Evolutionary conservation across 768 basidiomycete species (phyloP).

Genomic region (Gymnopilus junonius): DNA sequence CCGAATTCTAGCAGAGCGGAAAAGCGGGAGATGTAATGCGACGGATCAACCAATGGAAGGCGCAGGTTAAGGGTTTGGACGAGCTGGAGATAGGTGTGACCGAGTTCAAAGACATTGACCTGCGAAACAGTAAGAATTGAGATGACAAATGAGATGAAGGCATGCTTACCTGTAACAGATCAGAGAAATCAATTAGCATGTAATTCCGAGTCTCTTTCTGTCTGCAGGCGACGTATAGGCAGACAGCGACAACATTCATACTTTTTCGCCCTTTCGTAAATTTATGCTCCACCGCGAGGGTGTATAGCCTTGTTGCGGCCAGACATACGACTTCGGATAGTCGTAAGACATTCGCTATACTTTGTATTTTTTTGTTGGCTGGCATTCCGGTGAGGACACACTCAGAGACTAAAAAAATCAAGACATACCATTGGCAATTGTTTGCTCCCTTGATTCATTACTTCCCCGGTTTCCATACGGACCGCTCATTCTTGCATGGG

Average conservation of each 20-base stretch:
- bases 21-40: conserved; percentile 96
- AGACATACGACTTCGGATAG: conserved; percentile 82
- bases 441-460: conserved; percentile 87
- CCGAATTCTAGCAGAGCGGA: conserved; percentile 95
- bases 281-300: conserved; percentile 90
- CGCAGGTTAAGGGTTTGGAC: conserved; percentile 85
- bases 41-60: conserved; percentile 91
- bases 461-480: conserved; percentile 82
- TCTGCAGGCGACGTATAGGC: conserved; percentile 92
- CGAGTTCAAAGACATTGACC: conserved; percentile 97
- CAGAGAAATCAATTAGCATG: conserved; percentile 99
- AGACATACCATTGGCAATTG: conserved; percentile 81
- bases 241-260: conserved; percentile 93
- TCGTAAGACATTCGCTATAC: conserved; percentile 75
- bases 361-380: conserved; percentile 87
- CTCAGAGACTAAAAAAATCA: not conserved
- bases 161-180: conserved; percentile 64
- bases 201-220: conserved; percentile 90
- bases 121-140: not conserved
- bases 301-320: conserved; percentile 86
- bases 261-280: conserved; percentile 94
- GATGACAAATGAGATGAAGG: not conserved
- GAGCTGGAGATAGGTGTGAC: conserved; percentile 94
- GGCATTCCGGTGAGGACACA: conserved; percentile 5
- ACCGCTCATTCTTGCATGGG: conserved; percentile 81